A percentile compares a stretch with the other conserved stretches of the same genome.
phyloP scores from a whole-genome alignment of 257 asterid genomes.

The Ilex aquifolium region DNA sequence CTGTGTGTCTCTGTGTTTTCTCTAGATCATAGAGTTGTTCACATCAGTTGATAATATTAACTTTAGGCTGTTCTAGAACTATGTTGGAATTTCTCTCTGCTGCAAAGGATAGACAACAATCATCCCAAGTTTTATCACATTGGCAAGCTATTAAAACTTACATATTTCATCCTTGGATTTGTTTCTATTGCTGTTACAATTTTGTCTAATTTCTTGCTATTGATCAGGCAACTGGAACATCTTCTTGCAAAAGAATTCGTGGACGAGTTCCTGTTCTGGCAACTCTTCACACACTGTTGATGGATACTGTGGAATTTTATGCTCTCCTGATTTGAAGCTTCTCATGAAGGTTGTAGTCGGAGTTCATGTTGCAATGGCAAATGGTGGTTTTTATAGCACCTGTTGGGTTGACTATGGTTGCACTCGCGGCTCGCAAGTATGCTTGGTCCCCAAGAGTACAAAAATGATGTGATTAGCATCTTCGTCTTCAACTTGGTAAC shows the following conservation, averaged over 20 bases:
- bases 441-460: neutral
- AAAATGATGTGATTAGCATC: no score
- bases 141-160: no score
- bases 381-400: conserved; percentile 2
- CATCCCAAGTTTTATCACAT: neutral
- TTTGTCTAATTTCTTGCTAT: neutral
- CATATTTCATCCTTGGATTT: neutral
- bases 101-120: neutral
- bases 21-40: neutral
- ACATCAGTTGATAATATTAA: neutral
- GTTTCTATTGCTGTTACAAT: neutral
- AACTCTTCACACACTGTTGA: neutral
- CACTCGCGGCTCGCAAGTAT: conserved; percentile 4
- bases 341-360: conserved; percentile 3
- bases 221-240: conserved; percentile 1
- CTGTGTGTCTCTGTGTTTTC: neutral
- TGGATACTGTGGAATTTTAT: neutral
- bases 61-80: conserved; percentile 3
- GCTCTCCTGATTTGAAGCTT: neutral
- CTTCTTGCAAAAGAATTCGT: conserved; percentile 1
- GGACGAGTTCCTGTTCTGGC: neutral
- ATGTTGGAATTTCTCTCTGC: conserved; percentile 1
- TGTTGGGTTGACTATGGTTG: conserved; percentile 2
- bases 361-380: conserved; percentile 1
- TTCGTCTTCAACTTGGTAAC: no score